Percentiles rank a stretch among this genome's conserved stretches.
Conservation (phyloP, 306 rosid species). For the Heteromeles arbutifolia region DNA sequence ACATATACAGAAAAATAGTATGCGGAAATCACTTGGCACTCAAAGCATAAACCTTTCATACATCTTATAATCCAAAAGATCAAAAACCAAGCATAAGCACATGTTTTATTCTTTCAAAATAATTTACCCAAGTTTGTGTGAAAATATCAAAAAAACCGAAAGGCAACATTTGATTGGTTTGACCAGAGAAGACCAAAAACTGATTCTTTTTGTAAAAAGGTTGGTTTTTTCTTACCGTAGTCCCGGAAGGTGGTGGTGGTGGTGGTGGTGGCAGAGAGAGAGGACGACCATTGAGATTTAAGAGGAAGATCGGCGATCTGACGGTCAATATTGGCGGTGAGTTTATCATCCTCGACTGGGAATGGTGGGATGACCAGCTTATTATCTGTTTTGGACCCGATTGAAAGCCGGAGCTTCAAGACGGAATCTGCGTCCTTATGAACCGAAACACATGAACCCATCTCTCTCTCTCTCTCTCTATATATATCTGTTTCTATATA, state of each 20-base stretch:
- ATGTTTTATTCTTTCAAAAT: not conserved
- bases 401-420: slow-evolving; percentile 46
- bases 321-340: slow-evolving; percentile 26
- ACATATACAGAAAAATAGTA: rapidly evolving
- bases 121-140: too few relatives aligned
- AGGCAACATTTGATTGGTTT: not conserved
- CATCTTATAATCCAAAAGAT: not conserved
- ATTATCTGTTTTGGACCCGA: slow-evolving; percentile 44
- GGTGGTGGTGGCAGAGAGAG: slow-evolving; percentile 21
- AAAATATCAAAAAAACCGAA: not conserved
- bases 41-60: not conserved
- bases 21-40: not conserved
- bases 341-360: slow-evolving; percentile 47
- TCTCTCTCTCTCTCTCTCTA: slow-evolving; percentile 10
- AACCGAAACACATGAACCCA: slow-evolving; percentile 72
- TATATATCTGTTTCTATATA: too few relatives aligned
- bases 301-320: slow-evolving; percentile 29
- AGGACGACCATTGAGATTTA: slow-evolving; percentile 42
- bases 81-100: not conserved
- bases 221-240: slow-evolving; percentile 23
- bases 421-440: slow-evolving; percentile 45
- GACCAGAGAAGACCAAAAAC: not conserved
- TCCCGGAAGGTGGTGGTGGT: slow-evolving; percentile 24
- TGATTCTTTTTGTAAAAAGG: not conserved
- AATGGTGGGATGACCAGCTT: slow-evolving; percentile 55